Conservation (phyloP, 2,329 filamentous ascomycete species). For the Clathrospora elynae region DNA sequence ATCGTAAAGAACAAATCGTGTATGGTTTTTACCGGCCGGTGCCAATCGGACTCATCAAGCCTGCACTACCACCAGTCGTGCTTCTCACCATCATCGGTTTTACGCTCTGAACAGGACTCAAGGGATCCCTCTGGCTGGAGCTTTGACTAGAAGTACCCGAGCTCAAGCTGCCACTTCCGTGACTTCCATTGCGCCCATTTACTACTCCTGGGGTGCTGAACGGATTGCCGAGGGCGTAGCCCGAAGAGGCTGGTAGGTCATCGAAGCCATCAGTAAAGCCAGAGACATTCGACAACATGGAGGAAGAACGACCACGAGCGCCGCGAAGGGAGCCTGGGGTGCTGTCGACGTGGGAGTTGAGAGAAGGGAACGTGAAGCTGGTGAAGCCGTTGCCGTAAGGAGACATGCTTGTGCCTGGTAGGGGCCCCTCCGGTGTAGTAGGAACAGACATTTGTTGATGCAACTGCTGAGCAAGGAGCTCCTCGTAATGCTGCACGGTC, state of each 20-base stretch:
- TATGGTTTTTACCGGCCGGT: slow-evolving; percentile 30
- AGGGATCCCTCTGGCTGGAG: slow-evolving; percentile 47
- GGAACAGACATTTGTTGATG: slow-evolving; percentile 49
- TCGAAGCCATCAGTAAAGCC: slow-evolving; percentile 57
- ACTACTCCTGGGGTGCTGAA: slow-evolving; percentile 48
- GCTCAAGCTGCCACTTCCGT: slow-evolving; percentile 56
- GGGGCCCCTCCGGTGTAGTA: slow-evolving; percentile 64
- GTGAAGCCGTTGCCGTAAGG: slow-evolving; percentile 43
- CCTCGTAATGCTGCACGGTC: slow-evolving; percentile 48
- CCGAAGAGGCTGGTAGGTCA: slow-evolving; percentile 37
- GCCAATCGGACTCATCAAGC: slow-evolving; percentile 40
- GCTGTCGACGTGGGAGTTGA: slow-evolving; percentile 37
- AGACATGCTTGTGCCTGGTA: slow-evolving; percentile 58
- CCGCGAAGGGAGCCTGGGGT: slow-evolving; percentile 44
- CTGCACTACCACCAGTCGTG: slow-evolving; percentile 36
- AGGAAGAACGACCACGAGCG: slow-evolving; percentile 56
- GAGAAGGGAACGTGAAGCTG: slow-evolving; percentile 46
- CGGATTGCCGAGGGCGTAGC: slow-evolving; percentile 41
- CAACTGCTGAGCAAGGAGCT: slow-evolving; percentile 48
- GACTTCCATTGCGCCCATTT: slow-evolving; percentile 51
- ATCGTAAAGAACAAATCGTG: slow-evolving; percentile 20
- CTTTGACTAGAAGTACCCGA: slow-evolving; percentile 50
- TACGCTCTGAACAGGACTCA: slow-evolving; percentile 43
- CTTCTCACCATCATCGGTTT: slow-evolving; percentile 45
- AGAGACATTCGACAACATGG: slow-evolving; percentile 58